Percentiles rank a stretch among this genome's conserved stretches.
phyloP scores from a whole-genome alignment of 352 stramenopile genomes.

The Phytophthora pisi region DNA sequence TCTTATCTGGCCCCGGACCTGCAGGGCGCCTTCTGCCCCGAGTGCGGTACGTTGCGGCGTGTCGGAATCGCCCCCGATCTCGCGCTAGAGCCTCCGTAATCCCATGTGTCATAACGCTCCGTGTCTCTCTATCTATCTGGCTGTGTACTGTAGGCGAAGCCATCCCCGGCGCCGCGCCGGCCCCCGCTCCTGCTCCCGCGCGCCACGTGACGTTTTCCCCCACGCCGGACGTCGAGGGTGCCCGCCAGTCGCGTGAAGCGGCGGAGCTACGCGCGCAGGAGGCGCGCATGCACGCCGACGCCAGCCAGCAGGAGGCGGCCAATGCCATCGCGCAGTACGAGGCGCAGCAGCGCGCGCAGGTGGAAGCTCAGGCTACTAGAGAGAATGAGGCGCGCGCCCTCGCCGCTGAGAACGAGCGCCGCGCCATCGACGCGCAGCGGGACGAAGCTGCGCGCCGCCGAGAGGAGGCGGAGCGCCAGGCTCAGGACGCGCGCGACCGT shows the following conservation, averaged over 20 bases:
- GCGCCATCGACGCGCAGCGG: constrained; percentile 56
- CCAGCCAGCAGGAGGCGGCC: constrained; percentile 48
- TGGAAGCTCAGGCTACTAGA: constrained; percentile 38
- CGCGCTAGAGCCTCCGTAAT: constrained; percentile 8
- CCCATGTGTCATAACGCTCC: constrained; percentile 10
- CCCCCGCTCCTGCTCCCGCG: constrained; percentile 2
- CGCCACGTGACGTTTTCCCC: constrained; percentile 31
- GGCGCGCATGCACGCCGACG: constrained; percentile 47
- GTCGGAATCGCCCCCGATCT: background rate
- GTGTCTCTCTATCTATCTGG: background rate
- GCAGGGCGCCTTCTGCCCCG: constrained; percentile 70
- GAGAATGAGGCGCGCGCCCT: constrained; percentile 34
- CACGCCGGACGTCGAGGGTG: constrained; percentile 26
- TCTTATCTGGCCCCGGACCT: constrained; percentile 60
- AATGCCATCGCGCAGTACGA: constrained; percentile 53
- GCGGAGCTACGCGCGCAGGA: constrained; percentile 56
- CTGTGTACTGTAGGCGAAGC: constrained; percentile 21
- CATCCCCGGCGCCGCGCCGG: constrained; percentile 25
- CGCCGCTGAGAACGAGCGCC: constrained; percentile 46
- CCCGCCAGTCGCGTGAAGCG: constrained; percentile 47
- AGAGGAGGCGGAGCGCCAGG: constrained; percentile 62
- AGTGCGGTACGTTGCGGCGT: constrained; percentile 62
- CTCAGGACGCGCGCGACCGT: constrained; percentile 65
- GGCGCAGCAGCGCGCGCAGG: constrained; percentile 51
- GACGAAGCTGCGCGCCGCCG: constrained; percentile 52